Base-by-base conservation (phyloP, 2,329 filamentous ascomycete species). In the Neofusicoccum umdonicola region DNA sequence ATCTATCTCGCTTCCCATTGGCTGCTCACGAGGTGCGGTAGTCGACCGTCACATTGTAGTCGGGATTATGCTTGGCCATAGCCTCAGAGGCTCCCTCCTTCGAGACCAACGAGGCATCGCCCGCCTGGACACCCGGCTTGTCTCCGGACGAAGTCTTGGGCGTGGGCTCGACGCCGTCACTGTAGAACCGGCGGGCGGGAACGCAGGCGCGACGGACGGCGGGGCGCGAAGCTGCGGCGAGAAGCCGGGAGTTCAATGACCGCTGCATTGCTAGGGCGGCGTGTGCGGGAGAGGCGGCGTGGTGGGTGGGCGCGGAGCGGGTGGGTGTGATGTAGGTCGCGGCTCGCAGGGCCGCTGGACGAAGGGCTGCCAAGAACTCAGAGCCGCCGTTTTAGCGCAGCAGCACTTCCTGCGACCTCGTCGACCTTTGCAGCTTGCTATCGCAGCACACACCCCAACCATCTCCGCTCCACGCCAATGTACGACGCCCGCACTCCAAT, bases 1-100 rank as follows among this genome's bases (percentile, higher is more conserved):
- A 39, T 62, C 42, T 45, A 6, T 37, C 41, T 56, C 22, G 31
- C 51, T 31, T 47, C 62, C 62, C 35, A 64, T 58, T 45, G 64
- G 57, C 54, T 67, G 72, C 89, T 76, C 86, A 97, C 93, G 93
- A 97, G 69, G 92, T 96, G 68, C 91, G 91, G 80, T 93, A 93
- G 80, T 98, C 94, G 71, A 91, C 85, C 58, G 88, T 88, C 48
- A 89, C 90, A 69, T 85, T 85, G 77, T 96, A 97, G 76, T 97
- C 90, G 67, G 92, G 92, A 71, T 90, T 84, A 77, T 95, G 91
- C 69, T 82, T 83, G 69, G 83, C 77, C 73, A 82, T 79, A 66
- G 80, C 82, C 71, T 85, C 79, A 12, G 77, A 74, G 41, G 85
- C 77, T 22, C 73, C 76, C 68, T 87, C 79, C 69, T 83, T 75